These are phyloP conservation scores for Dactylonectria estremocensis DNA, from an alignment of 2,329 filamentous ascomycete species.

Conservation along the genomic window DNA sequence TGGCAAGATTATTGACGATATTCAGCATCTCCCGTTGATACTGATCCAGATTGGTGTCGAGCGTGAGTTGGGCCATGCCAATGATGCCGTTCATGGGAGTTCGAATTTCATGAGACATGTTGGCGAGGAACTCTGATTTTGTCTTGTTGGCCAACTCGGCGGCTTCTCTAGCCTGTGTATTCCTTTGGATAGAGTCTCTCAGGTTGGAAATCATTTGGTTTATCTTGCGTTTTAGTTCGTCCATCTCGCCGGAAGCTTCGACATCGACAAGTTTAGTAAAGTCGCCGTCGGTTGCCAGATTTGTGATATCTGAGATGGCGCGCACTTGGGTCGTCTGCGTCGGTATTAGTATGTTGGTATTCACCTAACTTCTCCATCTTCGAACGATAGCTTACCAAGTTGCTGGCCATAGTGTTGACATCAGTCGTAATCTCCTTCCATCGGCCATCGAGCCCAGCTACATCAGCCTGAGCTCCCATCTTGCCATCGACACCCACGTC, in stretches of 20 bases:
- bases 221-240: slow-evolving; percentile 98
- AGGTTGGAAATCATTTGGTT: slow-evolving; percentile 99
- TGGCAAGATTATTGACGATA: slow-evolving; percentile 96
- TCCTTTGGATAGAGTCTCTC: slow-evolving; percentile 95
- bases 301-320: slow-evolving; percentile 98
- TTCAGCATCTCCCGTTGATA: slow-evolving; percentile 99
- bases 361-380: not conserved
- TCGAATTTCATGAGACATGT: slow-evolving; percentile 86
- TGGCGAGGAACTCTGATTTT: slow-evolving; percentile 97
- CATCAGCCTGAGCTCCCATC: slow-evolving; percentile 97
- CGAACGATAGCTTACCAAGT: slow-evolving; percentile 62
- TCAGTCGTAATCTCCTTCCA: slow-evolving; percentile 99
- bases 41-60: slow-evolving; percentile 94
- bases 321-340: slow-evolving; percentile 94
- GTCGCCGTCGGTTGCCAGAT: slow-evolving; percentile 95
- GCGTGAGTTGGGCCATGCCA: slow-evolving; percentile 95
- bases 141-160: slow-evolving; percentile 98
- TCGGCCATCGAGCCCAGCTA: slow-evolving; percentile 90
- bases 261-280: slow-evolving; percentile 98
- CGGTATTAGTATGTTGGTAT: slow-evolving; percentile 47
- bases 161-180: slow-evolving; percentile 94
- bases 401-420: slow-evolving; percentile 91
- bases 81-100: slow-evolving; percentile 99
- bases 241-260: slow-evolving; percentile 98
- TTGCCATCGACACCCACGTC: slow-evolving; percentile 98